Base-by-base conservation (phyloP, 768 basidiomycete species). In the Lyophyllum shimeji region DNA sequence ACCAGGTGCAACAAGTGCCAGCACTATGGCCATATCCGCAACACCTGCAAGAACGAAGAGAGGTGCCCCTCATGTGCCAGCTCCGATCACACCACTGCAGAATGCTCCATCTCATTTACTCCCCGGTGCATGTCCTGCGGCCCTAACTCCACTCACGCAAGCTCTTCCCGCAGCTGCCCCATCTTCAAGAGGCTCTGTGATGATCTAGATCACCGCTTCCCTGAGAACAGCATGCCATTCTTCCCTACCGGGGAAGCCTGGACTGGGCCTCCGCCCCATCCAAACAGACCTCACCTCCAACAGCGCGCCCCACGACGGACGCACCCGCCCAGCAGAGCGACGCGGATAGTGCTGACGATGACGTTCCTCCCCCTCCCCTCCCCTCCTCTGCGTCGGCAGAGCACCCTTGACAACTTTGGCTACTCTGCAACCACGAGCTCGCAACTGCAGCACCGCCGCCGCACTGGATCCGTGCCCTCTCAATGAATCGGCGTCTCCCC, bases 401-500 rank as follows among this genome's bases (percentile, higher is more conserved):
- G n/a, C n/a, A n/a, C n/a, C 44, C 18, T 8, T 31, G 27, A 24
- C 46, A 24, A 34, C 31, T 45, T n/a, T n/a, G n/a, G n/a, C n/a
- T n/a, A n/a, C n/a, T n/a, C n/a, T n/a, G n/a, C n/a, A n/a, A n/a
- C n/a, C n/a, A n/a, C n/a, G n/a, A n/a, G n/a, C n/a, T n/a, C n/a
- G n/a, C n/a, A n/a, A n/a, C n/a, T n/a, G n/a, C n/a, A n/a, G n/a
- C n/a, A n/a, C n/a, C n/a, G n/a, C n/a, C n/a, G n/a, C n/a, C n/a
- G n/a, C n/a, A n/a, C n/a, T n/a, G n/a, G n/a, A n/a, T 67, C 17
- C 46, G 58, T 0, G 61, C 67, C 20, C 60, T 60, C 52, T 64
- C 66, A 46, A 65, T 67, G 40, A 71, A 69, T 46, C n/a, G 65
- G 42, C 20, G 37, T 29, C 2, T 46, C 1, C 15, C 56, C 1